Conservation (phyloP, 352 stramenopile species). For the Phytopythium delawarense region DNA sequence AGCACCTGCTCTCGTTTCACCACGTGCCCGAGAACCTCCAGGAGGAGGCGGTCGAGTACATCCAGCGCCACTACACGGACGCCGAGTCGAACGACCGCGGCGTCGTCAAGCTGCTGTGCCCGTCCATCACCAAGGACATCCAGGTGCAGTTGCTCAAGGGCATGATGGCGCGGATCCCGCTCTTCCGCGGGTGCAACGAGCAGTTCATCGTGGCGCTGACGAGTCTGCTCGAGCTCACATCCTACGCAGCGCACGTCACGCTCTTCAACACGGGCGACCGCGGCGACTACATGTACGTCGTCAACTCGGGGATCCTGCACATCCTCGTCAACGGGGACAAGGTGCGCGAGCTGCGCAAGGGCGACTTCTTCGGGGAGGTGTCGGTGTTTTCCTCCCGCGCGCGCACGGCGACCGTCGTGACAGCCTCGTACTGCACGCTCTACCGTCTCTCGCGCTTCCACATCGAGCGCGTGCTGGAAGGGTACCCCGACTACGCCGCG, state of each 20-base stretch:
- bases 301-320: conserved; percentile 54
- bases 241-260: conserved; percentile 46
- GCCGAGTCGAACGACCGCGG: conserved; percentile 63
- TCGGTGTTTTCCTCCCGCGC: conserved; percentile 62
- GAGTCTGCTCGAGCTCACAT: conserved; percentile 59
- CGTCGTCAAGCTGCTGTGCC: conserved; percentile 58
- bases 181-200: conserved; percentile 58
- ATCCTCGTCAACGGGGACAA: conserved; percentile 56
- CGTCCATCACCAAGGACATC: conserved; percentile 72
- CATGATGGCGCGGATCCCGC: conserved; percentile 49
- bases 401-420: conserved; percentile 52
- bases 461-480: conserved; percentile 52
- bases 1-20: conserved; percentile 61
- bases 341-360: conserved; percentile 59
- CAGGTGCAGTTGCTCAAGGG: conserved; percentile 62
- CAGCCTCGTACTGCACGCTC: conserved; percentile 58
- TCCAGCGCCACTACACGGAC: conserved; percentile 66
- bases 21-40: conserved; percentile 49
- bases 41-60: conserved; percentile 45
- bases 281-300: conserved; percentile 72
- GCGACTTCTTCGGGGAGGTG: conserved; percentile 68
- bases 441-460: conserved; percentile 63
- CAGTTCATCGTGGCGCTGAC: conserved; percentile 66
- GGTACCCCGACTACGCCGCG: conserved; percentile 48
- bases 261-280: conserved; percentile 51